Percentiles rank a stretch among this genome's conserved stretches.
phyloP scores from a whole-genome alignment of 768 basidiomycete genomes.

The Tylopilus intermedius region DNA sequence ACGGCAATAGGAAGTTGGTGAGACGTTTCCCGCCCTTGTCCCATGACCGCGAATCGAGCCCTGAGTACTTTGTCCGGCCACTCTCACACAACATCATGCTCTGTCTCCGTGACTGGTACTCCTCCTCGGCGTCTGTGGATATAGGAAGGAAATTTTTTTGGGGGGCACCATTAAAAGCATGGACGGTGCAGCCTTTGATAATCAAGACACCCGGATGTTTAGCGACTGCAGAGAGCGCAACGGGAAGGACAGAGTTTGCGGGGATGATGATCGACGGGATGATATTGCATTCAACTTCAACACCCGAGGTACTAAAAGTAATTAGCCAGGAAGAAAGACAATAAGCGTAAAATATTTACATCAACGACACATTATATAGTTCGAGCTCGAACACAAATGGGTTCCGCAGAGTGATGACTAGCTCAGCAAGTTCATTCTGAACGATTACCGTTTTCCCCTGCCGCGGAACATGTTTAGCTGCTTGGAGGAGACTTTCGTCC shows the following conservation, averaged over 20 bases:
- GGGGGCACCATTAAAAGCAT: conserved; percentile 64
- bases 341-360: conserved; percentile 41
- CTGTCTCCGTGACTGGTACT: conserved; percentile 49
- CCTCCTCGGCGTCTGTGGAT: conserved; percentile 66
- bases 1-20: conserved; percentile 23
- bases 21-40: conserved; percentile 43
- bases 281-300: conserved; percentile 61
- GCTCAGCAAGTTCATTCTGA: conserved; percentile 78
- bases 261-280: conserved; percentile 60
- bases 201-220: conserved; percentile 58
- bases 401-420: conserved; percentile 82
- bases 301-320: conserved; percentile 69
- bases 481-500: background rate
- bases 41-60: conserved; percentile 68
- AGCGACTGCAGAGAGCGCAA: conserved; percentile 66
- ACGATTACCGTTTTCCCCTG: conserved; percentile 65
- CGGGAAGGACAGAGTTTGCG: conserved; percentile 66
- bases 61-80: conserved; percentile 67
- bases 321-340: conserved; percentile 6
- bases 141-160: conserved; percentile 76
- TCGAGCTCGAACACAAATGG: conserved; percentile 92
- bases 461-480: background rate
- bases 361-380: conserved; percentile 72
- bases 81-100: conserved; percentile 60
- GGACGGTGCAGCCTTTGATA: conserved; percentile 75